Conservation (phyloP, 2,329 filamentous ascomycete genomes). For the Hypoxylon sp. region DNA sequence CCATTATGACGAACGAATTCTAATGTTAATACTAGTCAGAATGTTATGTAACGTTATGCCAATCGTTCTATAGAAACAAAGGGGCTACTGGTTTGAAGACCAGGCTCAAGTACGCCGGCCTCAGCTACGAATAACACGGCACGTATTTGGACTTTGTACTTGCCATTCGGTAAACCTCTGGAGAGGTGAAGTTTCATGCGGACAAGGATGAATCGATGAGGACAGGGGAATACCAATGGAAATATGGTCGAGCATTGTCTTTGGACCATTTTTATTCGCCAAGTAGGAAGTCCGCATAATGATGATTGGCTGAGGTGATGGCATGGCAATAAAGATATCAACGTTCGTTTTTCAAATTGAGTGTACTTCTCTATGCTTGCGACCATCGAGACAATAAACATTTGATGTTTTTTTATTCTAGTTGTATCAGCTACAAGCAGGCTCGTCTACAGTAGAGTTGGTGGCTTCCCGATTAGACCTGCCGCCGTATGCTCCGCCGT, state of each 20-base stretch:
- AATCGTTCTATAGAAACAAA: conserved; percentile 31
- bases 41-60: conserved; percentile 36
- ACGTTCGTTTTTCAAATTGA: conserved; percentile 19
- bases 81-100: conserved; percentile 10
- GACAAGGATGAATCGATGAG: conserved; percentile 21
- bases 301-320: conserved; percentile 10
- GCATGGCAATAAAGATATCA: conserved; percentile 21
- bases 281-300: conserved; percentile 4
- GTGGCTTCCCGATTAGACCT: conserved; percentile 29
- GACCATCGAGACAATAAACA: not conserved
- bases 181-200: conserved; percentile 6
- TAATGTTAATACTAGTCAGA: conserved; percentile 51
- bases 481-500: conserved; percentile 68
- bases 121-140: conserved; percentile 20
- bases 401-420: not conserved
- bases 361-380: not conserved
- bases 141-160: conserved; percentile 4
- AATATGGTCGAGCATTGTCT: conserved; percentile 9
- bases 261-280: conserved; percentile 4
- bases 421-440: conserved; percentile 56
- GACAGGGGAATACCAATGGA: conserved; percentile 24
- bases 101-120: conserved; percentile 11
- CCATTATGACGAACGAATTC: conserved; percentile 34
- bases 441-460: conserved; percentile 55
- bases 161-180: conserved; percentile 1